Evolutionary conservation across 345 rosid genomes (phyloP), one percentile per base, ranked within the genome.

Genomic region (Hibiscus mutabilis): DNA sequence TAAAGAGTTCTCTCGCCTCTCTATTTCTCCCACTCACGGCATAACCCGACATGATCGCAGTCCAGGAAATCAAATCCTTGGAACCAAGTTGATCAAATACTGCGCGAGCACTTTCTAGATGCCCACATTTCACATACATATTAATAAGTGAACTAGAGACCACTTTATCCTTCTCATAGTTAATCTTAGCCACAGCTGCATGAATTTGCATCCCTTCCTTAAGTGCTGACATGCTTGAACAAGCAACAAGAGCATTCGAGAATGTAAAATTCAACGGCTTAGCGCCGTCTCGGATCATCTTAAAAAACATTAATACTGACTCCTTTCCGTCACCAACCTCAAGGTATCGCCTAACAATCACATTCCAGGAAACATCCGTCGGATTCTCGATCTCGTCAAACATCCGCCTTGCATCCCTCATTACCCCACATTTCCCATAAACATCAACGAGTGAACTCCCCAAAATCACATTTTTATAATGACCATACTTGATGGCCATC

Each of bases 361-460:
- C 93, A 76, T 93, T 89, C 97, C 98, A 93, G 2, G 97, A 85
- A 68, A 93, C 88, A 59, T 79, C 82, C 78, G 87, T 93, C 37
- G 89, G 87, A 67, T 59, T 73, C 61, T 67, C 75, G 75, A 93
- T 85, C 79, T 87, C 96, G 79, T 88, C 88, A 76, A 91, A 91
- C 81, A 89, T 80, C 69, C 77, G 83, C 79, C 92, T 84, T 4
- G 97, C 85, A 72, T 87, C 92, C 46, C 51, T 71, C 86, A 93
- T 86, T 62, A 77, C 84, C 60, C 68, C 5, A 35, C 97, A 91
- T 74, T 91, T 93, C 0, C 98, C 97, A 24, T 91, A 91, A 55
- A 87, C 89, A 79, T 89, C 88, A 56, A 91, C 96, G 69, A 93
- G 77, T 5, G 98, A 89, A 75, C 91, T 89, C 72, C 78, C 83